Evolutionary conservation across 2,329 filamentous ascomycete species (phyloP).

Genomic region (Pseudopithomyces chartarum): DNA sequence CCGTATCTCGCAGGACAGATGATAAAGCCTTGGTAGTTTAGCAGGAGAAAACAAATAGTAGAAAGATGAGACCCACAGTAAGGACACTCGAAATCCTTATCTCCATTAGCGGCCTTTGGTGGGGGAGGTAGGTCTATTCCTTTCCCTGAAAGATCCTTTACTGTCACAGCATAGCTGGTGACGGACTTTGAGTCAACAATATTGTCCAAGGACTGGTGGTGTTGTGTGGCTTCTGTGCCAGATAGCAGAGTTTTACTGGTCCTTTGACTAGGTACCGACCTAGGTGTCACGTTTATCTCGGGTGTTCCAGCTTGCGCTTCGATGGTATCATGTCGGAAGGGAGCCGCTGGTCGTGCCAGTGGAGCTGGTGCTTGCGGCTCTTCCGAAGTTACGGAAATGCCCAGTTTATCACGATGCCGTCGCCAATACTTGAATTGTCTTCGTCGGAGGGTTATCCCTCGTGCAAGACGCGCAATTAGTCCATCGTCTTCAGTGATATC

Average conservation of each 20-base stretch:
- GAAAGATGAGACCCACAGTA: constrained; percentile 26
- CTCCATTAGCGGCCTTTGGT: constrained; percentile 35
- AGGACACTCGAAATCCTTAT: constrained; percentile 46
- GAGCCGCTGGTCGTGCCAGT: constrained; percentile 9
- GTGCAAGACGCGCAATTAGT: constrained; percentile 32
- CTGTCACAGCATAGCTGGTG: constrained; percentile 44
- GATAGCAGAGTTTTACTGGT: constrained; percentile 41
- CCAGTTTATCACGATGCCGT: constrained; percentile 38
- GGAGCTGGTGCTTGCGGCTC: constrained; percentile 13
- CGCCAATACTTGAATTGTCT: constrained; percentile 47
- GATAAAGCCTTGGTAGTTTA: constrained; percentile 23
- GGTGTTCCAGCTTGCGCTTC: constrained; percentile 16
- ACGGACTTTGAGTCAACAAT: constrained; percentile 43
- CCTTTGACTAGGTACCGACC: constrained; percentile 35
- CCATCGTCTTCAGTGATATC: constrained; percentile 21
- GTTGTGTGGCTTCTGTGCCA: constrained; percentile 44
- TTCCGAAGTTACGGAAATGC: constrained; percentile 26
- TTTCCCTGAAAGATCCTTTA: constrained; percentile 39
- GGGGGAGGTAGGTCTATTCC: constrained; percentile 41
- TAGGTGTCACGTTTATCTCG: constrained; percentile 2
- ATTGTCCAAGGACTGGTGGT: constrained; percentile 44
- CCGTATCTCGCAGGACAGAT: constrained; percentile 46
- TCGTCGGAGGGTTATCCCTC: constrained; percentile 39
- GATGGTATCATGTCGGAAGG: constrained; percentile 18
- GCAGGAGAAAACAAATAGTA: neutral